Evolutionary conservation across 2,329 filamentous ascomycete genomes (phyloP).

Genomic region (Cordyceps sp.): DNA sequence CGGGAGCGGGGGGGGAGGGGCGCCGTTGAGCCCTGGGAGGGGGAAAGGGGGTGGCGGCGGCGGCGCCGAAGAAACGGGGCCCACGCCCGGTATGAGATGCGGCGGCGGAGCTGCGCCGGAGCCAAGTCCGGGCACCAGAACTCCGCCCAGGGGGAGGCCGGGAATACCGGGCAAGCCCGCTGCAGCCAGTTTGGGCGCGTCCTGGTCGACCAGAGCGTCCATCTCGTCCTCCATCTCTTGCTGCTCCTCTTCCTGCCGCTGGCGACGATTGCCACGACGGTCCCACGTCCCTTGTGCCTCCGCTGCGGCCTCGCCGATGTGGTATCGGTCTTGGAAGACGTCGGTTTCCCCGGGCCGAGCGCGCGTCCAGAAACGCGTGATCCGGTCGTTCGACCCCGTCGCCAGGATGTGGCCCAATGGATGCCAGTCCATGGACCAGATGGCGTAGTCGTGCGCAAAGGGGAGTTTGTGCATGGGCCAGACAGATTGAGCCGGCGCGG

Average conservation of each 20-base stretch:
- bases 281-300: slow-evolving; percentile 94
- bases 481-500: slow-evolving; percentile 75
- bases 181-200: slow-evolving; percentile 40
- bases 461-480: slow-evolving; percentile 77
- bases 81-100: slow-evolving; percentile 33
- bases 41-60: slow-evolving; percentile 37
- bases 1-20: slow-evolving; percentile 31
- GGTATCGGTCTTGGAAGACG: slow-evolving; percentile 78
- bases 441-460: slow-evolving; percentile 83
- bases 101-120: slow-evolving; percentile 21
- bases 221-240: slow-evolving; percentile 86
- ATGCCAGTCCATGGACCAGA: slow-evolving; percentile 98
- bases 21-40: slow-evolving; percentile 29
- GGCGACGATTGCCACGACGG: slow-evolving; percentile 57
- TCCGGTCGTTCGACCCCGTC: slow-evolving; percentile 89
- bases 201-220: slow-evolving; percentile 80
- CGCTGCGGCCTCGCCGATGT: slow-evolving; percentile 84
- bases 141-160: slow-evolving; percentile 32
- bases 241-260: slow-evolving; percentile 83
- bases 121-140: slow-evolving; percentile 22
- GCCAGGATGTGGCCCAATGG: slow-evolving; percentile 89
- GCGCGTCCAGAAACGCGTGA: slow-evolving; percentile 93
- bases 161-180: slow-evolving; percentile 40
- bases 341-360: slow-evolving; percentile 75
- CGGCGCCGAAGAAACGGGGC: slow-evolving; percentile 15